A percentile compares a stretch with the other conserved stretches of the same genome.
These are phyloP conservation scores for Selaginella moellendorffii DNA, from an alignment of 75 land plant species.

Conservation along the genomic window DNA sequence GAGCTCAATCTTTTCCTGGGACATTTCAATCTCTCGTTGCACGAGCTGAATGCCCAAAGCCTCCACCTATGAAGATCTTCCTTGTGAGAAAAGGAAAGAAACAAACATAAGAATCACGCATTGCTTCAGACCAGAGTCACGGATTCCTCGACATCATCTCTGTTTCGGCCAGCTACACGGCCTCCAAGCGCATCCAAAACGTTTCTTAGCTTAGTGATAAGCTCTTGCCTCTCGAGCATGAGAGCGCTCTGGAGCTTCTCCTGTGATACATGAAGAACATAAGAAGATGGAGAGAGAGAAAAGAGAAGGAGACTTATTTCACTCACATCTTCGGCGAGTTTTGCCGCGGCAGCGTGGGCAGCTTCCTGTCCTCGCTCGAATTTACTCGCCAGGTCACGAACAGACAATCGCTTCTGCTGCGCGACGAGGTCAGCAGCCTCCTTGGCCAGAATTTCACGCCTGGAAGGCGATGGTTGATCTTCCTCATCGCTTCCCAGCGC, in stretches of 20 bases:
- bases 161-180: slow-evolving; percentile 79
- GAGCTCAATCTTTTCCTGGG: slow-evolving; percentile 74
- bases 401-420: slow-evolving; percentile 75
- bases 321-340: slow-evolving; percentile 63
- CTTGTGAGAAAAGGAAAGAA: neutral
- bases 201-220: slow-evolving; percentile 77
- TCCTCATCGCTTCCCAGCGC: neutral
- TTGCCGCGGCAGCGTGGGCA: slow-evolving; percentile 40
- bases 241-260: slow-evolving; percentile 52
- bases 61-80: slow-evolving; percentile 40
- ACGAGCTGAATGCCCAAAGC: slow-evolving; percentile 61
- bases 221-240: slow-evolving; percentile 64
- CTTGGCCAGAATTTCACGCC: slow-evolving; percentile 56
- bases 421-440: slow-evolving; percentile 62
- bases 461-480: slow-evolving; percentile 7
- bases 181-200: slow-evolving; percentile 59
- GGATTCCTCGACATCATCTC: slow-evolving; percentile 76
- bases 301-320: slow-evolving; percentile 8
- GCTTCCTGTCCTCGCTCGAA: slow-evolving; percentile 80
- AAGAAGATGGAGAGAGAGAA: neutral
- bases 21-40: slow-evolving; percentile 63
- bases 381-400: slow-evolving; percentile 72
- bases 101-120: neutral
- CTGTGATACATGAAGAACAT: slow-evolving; percentile 20
- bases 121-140: slow-evolving; percentile 42